A percentile compares a stretch with the other conserved stretches of the same genome.
phyloP scores from a whole-genome alignment of 2,329 filamentous ascomycete genomes.

The Saccharata proteae region DNA sequence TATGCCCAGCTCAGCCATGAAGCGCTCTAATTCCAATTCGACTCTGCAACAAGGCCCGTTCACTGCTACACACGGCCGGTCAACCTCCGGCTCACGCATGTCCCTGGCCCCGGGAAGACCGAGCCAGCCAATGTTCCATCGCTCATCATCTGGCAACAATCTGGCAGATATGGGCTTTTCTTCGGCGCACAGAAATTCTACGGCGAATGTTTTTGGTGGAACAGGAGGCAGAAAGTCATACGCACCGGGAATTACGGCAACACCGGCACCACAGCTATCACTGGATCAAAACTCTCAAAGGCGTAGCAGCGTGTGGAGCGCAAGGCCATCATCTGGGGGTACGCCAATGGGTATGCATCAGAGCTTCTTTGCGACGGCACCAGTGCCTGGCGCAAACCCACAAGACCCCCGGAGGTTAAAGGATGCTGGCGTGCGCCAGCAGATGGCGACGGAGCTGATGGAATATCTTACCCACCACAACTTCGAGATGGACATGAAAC shows the following conservation, averaged over 20 bases:
- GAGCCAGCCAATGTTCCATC: conserved; percentile 75
- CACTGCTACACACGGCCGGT: conserved; percentile 60
- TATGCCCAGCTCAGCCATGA: conserved; percentile 85
- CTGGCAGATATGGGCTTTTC: conserved; percentile 69
- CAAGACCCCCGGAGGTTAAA: conserved; percentile 77
- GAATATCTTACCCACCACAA: conserved; percentile 90
- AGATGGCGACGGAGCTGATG: conserved; percentile 77
- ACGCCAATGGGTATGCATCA: conserved; percentile 62
- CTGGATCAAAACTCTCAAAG: conserved; percentile 47
- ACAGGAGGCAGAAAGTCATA: conserved; percentile 56
- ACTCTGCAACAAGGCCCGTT: conserved; percentile 46
- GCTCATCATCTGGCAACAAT: conserved; percentile 72
- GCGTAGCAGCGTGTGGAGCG: conserved; percentile 59
- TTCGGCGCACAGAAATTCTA: conserved; percentile 74
- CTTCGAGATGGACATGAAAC: conserved; percentile 97
- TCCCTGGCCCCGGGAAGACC: conserved; percentile 69
- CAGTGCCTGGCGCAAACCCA: conserved; percentile 68
- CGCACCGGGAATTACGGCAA: conserved; percentile 42
- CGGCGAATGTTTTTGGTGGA: conserved; percentile 51
- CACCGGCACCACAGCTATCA: conserved; percentile 32
- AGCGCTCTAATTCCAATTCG: conserved; percentile 72
- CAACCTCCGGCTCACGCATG: conserved; percentile 70
- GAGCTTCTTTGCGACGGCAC: conserved; percentile 87
- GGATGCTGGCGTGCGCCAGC: conserved; percentile 65
- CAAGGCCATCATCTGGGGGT: conserved; percentile 49